Evolutionary conservation across 306 rosid genomes (phyloP).

Genomic region (Ormosia emarginata): DNA sequence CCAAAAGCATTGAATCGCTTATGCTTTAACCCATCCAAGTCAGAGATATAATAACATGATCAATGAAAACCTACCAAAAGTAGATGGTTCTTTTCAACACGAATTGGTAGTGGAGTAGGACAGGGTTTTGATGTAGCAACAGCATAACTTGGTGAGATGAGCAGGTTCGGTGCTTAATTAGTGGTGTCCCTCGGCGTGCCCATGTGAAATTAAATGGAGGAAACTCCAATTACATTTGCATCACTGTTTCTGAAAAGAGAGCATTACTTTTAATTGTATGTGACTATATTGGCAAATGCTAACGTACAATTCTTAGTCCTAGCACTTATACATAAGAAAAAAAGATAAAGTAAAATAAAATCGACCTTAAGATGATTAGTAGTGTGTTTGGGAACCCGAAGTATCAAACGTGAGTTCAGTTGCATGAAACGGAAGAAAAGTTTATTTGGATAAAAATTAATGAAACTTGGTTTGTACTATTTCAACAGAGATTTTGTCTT

Average conservation of each 20-base stretch:
- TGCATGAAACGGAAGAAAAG: no score
- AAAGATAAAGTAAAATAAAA: no score
- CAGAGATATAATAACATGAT: not conserved
- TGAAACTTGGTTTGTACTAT: no score
- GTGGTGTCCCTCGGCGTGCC: not conserved
- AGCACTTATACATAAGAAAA: not conserved
- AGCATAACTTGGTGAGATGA: not conserved
- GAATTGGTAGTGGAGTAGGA: not conserved
- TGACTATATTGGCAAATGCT: not conserved
- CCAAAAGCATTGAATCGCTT: conserved; percentile 3
- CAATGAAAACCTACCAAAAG: not conserved
- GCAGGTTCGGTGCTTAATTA: not conserved
- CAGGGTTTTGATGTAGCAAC: not conserved
- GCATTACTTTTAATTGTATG: not conserved
- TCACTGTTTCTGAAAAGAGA: not conserved
- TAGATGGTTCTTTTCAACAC: not conserved
- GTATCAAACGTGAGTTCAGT: no score
- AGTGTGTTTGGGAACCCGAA: no score
- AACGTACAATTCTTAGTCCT: not conserved
- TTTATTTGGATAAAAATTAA: no score
- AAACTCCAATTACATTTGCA: conserved; percentile 5
- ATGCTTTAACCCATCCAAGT: not conserved
- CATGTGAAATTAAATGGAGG: not conserved
- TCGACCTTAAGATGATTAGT: no score
- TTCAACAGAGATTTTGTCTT: no score